Evolutionary conservation across 1,284 basidiomycete species (phyloP).

Genomic region (Leucoagaricus sp.): DNA sequence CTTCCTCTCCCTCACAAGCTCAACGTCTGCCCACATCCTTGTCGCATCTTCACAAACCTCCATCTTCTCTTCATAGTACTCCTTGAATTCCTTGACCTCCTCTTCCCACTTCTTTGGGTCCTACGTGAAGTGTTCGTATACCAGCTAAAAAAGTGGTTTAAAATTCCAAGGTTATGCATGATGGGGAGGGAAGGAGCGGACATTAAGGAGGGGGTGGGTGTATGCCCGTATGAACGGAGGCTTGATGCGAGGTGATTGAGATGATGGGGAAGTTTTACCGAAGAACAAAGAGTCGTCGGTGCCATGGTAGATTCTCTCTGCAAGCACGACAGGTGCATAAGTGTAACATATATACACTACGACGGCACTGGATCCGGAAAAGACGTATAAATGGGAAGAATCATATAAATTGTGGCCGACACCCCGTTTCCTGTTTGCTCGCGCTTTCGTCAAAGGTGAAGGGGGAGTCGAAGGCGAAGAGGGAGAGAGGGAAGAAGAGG

Average conservation of each 20-base stretch:
- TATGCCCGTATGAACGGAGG: slow-evolving; percentile 68
- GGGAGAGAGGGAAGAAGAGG: slow-evolving; percentile 9
- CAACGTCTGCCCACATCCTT: slow-evolving; percentile 60
- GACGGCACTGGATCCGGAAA: slow-evolving; percentile 50
- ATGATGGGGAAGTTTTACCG: slow-evolving; percentile 13
- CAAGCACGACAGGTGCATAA: slow-evolving; percentile 56
- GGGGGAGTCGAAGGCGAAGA: too few relatives aligned
- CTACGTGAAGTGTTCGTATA: not conserved
- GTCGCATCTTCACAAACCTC: slow-evolving; percentile 53
- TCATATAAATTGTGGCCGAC: slow-evolving; percentile 77
- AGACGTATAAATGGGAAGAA: slow-evolving; percentile 56
- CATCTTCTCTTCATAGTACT: slow-evolving; percentile 51
- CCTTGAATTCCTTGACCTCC: slow-evolving; percentile 54
- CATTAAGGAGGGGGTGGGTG: slow-evolving; percentile 81
- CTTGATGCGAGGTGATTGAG: slow-evolving; percentile 15
- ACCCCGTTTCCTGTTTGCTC: slow-evolving; percentile 33
- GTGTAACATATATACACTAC: slow-evolving; percentile 51
- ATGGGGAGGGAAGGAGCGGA: slow-evolving; percentile 71
- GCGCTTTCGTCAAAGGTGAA: not conserved
- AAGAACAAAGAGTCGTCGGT: slow-evolving; percentile 37
- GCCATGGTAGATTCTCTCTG: slow-evolving; percentile 49
- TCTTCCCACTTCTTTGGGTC: slow-evolving; percentile 22
- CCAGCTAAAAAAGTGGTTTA: slow-evolving; percentile 60
- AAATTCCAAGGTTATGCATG: slow-evolving; percentile 71
- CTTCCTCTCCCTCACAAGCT: slow-evolving; percentile 59